Percentiles rank a stretch among this genome's conserved stretches.
These are phyloP conservation scores for Priceomyces castillae DNA, from an alignment of 805 yeast species.

Conservation along the genomic window DNA sequence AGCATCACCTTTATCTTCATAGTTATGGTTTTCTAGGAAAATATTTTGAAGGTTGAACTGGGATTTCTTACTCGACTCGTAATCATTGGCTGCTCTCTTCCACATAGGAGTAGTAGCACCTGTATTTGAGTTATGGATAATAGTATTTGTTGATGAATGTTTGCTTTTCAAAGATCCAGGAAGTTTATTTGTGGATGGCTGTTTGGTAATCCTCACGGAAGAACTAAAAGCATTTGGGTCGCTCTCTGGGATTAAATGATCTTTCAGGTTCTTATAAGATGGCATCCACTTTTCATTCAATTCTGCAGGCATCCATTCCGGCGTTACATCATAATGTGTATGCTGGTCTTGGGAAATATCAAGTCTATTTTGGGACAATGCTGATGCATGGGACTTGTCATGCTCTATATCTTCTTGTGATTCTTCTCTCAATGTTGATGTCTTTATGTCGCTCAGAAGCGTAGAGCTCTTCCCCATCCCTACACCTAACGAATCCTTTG, in stretches of 20 bases:
- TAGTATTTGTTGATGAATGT: conserved; percentile 25
- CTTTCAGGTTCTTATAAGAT: conserved; percentile 1
- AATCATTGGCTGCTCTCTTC: conserved; percentile 31
- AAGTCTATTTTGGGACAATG: conserved; percentile 3
- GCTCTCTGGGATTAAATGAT: conserved; percentile 3
- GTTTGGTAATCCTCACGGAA: conserved; percentile 14
- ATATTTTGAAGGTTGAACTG: conserved; percentile 31
- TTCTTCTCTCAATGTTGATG: background rate
- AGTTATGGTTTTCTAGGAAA: conserved; percentile 23
- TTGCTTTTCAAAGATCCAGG: conserved; percentile 14
- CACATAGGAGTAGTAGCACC: conserved; percentile 30
- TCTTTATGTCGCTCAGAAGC: background rate
- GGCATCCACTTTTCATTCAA: conserved; percentile 35
- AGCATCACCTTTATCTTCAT: conserved; percentile 5
- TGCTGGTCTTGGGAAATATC: conserved; percentile 23
- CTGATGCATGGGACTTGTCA: conserved; percentile 11
- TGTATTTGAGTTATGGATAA: conserved; percentile 29
- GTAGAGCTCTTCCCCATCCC: background rate
- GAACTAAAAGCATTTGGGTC: conserved; percentile 17
- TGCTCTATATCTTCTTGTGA: conserved; percentile 5
- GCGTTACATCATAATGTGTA: conserved; percentile 20
- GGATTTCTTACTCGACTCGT: conserved; percentile 20
- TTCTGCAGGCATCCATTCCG: conserved; percentile 44
- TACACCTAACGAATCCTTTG: conserved; percentile 31
- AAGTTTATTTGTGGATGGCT: background rate